These are phyloP conservation scores for Logfia minima DNA, from an alignment of 129 eudicot genomes.

Conservation along the genomic window DNA sequence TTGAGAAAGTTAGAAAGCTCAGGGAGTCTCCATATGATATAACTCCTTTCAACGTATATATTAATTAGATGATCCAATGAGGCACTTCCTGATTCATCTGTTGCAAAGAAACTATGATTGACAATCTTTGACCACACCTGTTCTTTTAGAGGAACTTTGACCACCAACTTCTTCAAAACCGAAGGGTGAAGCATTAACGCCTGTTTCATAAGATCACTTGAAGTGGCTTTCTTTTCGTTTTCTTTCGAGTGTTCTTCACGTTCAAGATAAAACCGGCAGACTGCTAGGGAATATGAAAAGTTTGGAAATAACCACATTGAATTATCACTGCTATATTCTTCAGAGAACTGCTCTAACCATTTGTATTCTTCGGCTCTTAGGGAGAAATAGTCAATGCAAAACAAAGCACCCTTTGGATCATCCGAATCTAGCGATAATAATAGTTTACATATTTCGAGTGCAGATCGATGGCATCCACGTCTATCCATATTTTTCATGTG, in stretches of 20 bases:
- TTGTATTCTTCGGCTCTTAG: slow-evolving; percentile 79
- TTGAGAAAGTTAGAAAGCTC: slow-evolving; percentile 73
- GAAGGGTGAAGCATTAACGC: slow-evolving; percentile 95
- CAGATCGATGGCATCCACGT: slow-evolving; percentile 96
- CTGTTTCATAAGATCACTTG: slow-evolving; percentile 83
- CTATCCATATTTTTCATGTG: slow-evolving; percentile 97
- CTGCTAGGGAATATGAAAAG: slow-evolving; percentile 77
- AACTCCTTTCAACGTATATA: slow-evolving; percentile 80
- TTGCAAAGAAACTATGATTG: slow-evolving; percentile 47
- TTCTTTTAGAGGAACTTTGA: slow-evolving; percentile 87
- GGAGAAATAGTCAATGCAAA: slow-evolving; percentile 80
- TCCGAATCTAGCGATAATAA: slow-evolving; percentile 82
- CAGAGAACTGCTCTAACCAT: slow-evolving; percentile 80
- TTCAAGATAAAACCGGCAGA: slow-evolving; percentile 81
- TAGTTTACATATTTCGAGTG: slow-evolving; percentile 84
- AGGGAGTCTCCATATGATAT: slow-evolving; percentile 94
- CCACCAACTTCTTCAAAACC: slow-evolving; percentile 70
- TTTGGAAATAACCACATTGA: slow-evolving; percentile 84
- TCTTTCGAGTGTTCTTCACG: slow-evolving; percentile 29
- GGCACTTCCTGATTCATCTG: slow-evolving; percentile 59
- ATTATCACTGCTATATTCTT: slow-evolving; percentile 66
- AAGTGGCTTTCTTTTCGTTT: slow-evolving; percentile 46
- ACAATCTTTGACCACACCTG: slow-evolving; percentile 60
- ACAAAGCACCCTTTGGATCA: slow-evolving; percentile 81
- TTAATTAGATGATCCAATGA: slow-evolving; percentile 79